Conservation (phyloP, 2,329 filamentous ascomycete species). For the Incumbomyces delicatus region DNA sequence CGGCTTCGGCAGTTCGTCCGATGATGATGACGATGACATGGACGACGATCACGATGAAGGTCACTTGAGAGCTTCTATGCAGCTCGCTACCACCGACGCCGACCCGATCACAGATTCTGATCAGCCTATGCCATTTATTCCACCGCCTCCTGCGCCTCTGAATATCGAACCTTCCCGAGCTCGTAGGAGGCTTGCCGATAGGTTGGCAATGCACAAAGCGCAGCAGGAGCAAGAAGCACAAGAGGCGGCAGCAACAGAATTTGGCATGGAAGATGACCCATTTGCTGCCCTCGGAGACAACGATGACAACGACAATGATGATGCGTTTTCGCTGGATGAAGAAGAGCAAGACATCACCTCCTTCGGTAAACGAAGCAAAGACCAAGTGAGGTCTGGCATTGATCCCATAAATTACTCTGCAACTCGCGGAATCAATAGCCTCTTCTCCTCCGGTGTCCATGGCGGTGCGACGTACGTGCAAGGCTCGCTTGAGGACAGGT, state of each 20-base stretch:
- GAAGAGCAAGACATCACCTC: slow-evolving; percentile 22
- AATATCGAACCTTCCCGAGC: slow-evolving; percentile 81
- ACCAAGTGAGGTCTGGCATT: slow-evolving; percentile 5
- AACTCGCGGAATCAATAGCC: slow-evolving; percentile 14
- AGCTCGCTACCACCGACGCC: slow-evolving; percentile 16
- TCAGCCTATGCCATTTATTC: slow-evolving; percentile 34
- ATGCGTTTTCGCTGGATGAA: slow-evolving; percentile 21
- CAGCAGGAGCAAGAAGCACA: slow-evolving; percentile 39
- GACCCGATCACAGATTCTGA: slow-evolving; percentile 43
- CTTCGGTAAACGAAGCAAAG: slow-evolving; percentile 17
- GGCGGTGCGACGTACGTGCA: slow-evolving; percentile 18
- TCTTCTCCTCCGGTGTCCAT: slow-evolving; percentile 15
- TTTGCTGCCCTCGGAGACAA: slow-evolving; percentile 30
- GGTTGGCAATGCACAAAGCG: slow-evolving; percentile 67
- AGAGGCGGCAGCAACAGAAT: slow-evolving; percentile 21
- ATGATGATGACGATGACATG: slow-evolving; percentile 92
- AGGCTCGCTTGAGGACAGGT: slow-evolving; percentile 18
- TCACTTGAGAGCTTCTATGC: slow-evolving; percentile 10
- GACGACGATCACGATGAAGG: slow-evolving; percentile 45
- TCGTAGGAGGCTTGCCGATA: slow-evolving; percentile 78
- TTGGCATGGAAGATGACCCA: slow-evolving; percentile 22
- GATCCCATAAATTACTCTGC: slow-evolving; percentile 23
- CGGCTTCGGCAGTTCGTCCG: slow-evolving; percentile 88
- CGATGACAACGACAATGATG: slow-evolving; percentile 26
- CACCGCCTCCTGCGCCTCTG: slow-evolving; percentile 61